Base-by-base conservation (phyloP, 2,329 filamentous ascomycete genomes). In the Colletotrichum viniferum region DNA sequence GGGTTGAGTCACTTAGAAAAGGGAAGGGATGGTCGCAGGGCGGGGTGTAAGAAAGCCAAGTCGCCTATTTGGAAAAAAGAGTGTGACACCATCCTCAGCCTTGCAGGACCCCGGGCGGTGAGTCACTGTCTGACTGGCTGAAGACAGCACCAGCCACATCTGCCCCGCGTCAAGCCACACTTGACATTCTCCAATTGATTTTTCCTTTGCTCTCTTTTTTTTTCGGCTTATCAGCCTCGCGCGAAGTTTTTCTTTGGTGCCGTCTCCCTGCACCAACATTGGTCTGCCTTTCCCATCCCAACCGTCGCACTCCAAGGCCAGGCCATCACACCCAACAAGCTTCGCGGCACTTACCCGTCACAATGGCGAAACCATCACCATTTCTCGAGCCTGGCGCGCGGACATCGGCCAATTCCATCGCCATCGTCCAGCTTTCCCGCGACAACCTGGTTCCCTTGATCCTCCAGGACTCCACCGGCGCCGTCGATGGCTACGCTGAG, bases 351-450 rank as follows among this genome's bases (percentile, higher is more conserved):
- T 7, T 38, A 36, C 2, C 69, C 58, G 3, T 32, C 77, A 78
- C 55, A 69, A 87, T 87, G 86, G 77, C 80, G n/a, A 79, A 78
- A 16, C 80, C 83, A 3, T 98, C 96, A 12, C 94, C 96, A 0
- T 98, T 99, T 79, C 89, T 98, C 52, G 90, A 94, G 69, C 92
- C 94, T 0, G 92, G 93, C 18, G 81, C 88, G 4, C 85, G 86
- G 24, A 92, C 96, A 5, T 86, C 89, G 13, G 86, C 91, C 26
- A 90, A 94, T 79, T 89, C 90, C 4, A 90, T 98, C 60, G 94
- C 96, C 30, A 94, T 98, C 77, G 89, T 98, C 73, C 95, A 98
- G 82, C 90, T 99, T 68, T 96, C 95, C 76, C 94, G 96, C 85
- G 96, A 98, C 84, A 93, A 94, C 77, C 92, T 96, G 77, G 89